Percentiles rank a stretch among this genome's conserved stretches.
Conservation (phyloP, 1,284 basidiomycete species). For the Ustilago lituana region DNA sequence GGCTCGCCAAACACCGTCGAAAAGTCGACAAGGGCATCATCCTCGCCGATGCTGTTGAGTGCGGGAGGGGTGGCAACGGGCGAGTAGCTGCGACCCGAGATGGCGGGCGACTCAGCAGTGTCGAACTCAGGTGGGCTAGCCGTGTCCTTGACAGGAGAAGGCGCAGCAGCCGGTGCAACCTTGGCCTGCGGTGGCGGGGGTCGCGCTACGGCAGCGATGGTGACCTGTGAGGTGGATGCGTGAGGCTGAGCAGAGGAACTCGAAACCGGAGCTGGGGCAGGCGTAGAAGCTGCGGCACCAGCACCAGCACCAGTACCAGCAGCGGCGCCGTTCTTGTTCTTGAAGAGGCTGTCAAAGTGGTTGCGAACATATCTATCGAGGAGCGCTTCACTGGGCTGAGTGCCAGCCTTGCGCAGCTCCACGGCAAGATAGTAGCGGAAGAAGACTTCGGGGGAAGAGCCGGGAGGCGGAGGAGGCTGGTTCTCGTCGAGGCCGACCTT, state of each 20-base stretch:
- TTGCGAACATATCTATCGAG: conserved; percentile 61
- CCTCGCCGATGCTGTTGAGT: conserved; percentile 28
- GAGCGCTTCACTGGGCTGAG: conserved; percentile 53
- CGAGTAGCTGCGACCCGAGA: conserved; percentile 37
- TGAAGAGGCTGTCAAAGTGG: conserved; percentile 59
- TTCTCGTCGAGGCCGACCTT: conserved; percentile 52
- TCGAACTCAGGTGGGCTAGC: conserved; percentile 40
- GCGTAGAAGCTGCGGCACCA: neutral
- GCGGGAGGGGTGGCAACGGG: conserved; percentile 30
- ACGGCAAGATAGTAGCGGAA: conserved; percentile 62
- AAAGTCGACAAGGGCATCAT: conserved; percentile 30
- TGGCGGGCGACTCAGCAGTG: conserved; percentile 30
- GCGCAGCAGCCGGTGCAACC: conserved; percentile 1
- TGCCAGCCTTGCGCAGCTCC: conserved; percentile 60
- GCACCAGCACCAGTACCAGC: conserved; percentile 2
- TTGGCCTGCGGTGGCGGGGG: conserved; percentile 23
- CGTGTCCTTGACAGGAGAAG: neutral
- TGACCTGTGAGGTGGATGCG: conserved; percentile 31
- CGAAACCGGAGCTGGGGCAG: neutral
- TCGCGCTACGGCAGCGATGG: conserved; percentile 35
- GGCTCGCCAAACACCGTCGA: conserved; percentile 30
- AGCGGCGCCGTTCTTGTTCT: conserved; percentile 22
- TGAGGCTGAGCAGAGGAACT: neutral
- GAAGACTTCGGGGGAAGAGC: conserved; percentile 51
- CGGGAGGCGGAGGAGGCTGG: conserved; percentile 51